phyloP scores from a whole-genome alignment of 345 rosid species.

The Eucalyptus fibrosa region DNA sequence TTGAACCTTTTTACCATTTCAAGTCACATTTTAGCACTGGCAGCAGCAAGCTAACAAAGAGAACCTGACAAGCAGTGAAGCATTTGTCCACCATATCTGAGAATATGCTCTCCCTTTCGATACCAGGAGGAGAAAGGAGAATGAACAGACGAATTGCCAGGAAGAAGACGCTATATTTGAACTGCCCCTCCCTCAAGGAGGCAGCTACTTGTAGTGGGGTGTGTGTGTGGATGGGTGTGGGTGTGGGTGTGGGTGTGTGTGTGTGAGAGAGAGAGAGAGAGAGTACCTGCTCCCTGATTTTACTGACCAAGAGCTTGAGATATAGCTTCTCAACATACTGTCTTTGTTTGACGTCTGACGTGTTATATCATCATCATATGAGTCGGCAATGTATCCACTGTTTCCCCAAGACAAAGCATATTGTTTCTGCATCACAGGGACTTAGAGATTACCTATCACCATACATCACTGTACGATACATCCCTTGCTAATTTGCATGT shows the following conservation, averaged over 20 bases:
- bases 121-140: neutral
- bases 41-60: neutral
- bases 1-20: neutral
- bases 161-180: neutral
- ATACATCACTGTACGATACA: neutral
- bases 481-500: neutral
- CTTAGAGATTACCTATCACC: neutral
- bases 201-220: neutral
- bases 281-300: conserved; percentile 61
- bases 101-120: neutral
- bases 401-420: neutral
- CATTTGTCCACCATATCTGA: neutral
- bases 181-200: neutral
- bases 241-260: neutral
- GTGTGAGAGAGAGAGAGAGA: neutral
- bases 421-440: neutral
- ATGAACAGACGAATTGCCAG: neutral
- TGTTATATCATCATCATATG: conserved; percentile 25
- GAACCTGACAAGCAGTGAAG: neutral
- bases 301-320: conserved; percentile 41
- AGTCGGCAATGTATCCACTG: neutral
- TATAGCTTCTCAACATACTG: conserved; percentile 31
- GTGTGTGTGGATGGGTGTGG: neutral
- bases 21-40: neutral
- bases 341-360: conserved; percentile 2